Evolutionary conservation across 75 land plant species (phyloP).

Genomic region (Selaginella tamariscina): DNA sequence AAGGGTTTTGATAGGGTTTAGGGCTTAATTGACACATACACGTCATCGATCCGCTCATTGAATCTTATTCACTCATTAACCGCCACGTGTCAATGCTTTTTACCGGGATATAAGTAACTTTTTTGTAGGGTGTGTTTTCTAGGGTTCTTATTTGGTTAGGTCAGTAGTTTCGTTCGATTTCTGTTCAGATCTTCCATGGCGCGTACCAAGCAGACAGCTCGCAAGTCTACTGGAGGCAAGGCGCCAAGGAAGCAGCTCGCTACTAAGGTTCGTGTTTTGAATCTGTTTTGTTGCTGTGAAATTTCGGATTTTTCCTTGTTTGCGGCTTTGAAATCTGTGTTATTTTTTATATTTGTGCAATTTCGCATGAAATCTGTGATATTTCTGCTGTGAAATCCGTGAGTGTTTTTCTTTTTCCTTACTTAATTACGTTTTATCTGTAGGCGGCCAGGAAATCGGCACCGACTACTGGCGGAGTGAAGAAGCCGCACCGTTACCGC

Average conservation of each 20-base stretch:
- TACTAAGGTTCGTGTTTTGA: slow-evolving; percentile 33
- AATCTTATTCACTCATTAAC: background rate
- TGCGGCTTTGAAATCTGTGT: too few species aligned
- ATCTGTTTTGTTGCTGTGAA: background rate
- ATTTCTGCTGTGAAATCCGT: too few species aligned
- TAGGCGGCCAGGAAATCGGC: slow-evolving; percentile 80
- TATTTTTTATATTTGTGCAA: too few species aligned
- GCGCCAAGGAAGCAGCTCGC: slow-evolving; percentile 89
- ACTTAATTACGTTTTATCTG: background rate
- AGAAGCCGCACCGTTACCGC: slow-evolving; percentile 68
- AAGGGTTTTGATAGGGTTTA: too few species aligned
- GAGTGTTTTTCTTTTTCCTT: background rate
- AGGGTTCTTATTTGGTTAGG: background rate
- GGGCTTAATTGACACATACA: background rate
- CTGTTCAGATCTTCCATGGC: slow-evolving; percentile 33
- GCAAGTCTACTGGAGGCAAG: slow-evolving; percentile 80
- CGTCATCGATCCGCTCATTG: background rate
- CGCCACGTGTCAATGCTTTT: background rate
- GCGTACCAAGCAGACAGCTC: slow-evolving; percentile 71
- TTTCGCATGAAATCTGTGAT: too few species aligned
- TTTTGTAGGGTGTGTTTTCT: too few species aligned
- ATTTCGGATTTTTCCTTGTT: too few species aligned
- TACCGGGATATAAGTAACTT: too few species aligned
- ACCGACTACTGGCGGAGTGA: slow-evolving; percentile 68
- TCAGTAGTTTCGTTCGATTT: background rate